Conservation (phyloP, 805 yeast species). For the Candida suzukii region DNA sequence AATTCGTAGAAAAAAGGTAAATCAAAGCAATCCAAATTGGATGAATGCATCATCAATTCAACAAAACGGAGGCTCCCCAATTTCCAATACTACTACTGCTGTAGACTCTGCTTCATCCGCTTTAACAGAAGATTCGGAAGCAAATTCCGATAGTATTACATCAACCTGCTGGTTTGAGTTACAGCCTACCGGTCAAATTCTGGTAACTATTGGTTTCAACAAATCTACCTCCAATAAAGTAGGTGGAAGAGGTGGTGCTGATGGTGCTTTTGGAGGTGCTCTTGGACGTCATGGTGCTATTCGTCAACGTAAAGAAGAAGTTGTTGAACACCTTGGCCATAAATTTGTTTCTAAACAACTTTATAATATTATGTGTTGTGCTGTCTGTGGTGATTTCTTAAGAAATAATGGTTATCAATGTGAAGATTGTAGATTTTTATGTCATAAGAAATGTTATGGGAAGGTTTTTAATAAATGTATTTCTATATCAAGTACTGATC, state of each 20-base stretch:
- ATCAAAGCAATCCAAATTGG: constrained; percentile 78
- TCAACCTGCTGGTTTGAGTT: constrained; percentile 82
- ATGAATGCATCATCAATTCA: constrained; percentile 64
- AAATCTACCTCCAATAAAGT: constrained; percentile 43
- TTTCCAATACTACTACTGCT: constrained; percentile 1
- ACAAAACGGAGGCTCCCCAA: constrained; percentile 1
- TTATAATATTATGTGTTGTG: constrained; percentile 95
- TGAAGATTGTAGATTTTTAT: constrained; percentile 74
- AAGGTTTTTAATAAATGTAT: constrained; percentile 81
- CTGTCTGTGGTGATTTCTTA: constrained; percentile 92
- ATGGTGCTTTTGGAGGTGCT: constrained; percentile 50
- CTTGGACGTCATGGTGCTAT: constrained; percentile 97
- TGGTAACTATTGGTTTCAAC: constrained; percentile 70
- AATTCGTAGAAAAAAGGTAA: constrained; percentile 82
- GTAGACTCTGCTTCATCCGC: not conserved
- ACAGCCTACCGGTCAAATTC: constrained; percentile 91
- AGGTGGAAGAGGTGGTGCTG: constrained; percentile 37
- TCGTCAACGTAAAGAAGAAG: constrained; percentile 84
- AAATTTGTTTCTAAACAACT: constrained; percentile 93
- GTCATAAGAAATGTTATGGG: constrained; percentile 75
- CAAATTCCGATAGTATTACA: constrained; percentile 25
- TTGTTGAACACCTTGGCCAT: constrained; percentile 94
- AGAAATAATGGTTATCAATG: constrained; percentile 84
- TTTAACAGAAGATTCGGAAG: constrained; percentile 4
- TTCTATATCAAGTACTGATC: constrained; percentile 64